Percentiles rank a stretch among this genome's conserved stretches.
Conservation (phyloP, 257 asterid species). For the Nicotiana sylvestris region DNA sequence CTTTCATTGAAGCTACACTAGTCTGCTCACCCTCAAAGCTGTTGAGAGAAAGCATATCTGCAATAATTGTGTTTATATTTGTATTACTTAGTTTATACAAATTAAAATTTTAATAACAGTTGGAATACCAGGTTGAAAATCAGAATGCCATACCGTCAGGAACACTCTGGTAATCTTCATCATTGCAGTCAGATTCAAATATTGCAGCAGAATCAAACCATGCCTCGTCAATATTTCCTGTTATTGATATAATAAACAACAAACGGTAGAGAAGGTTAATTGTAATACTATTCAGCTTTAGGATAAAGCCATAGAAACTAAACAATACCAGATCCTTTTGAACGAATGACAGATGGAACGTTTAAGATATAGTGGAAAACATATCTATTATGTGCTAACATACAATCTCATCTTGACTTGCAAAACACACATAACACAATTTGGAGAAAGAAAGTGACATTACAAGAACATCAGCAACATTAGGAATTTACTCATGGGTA, state of each 20-base stretch:
- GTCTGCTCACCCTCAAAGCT: constrained; percentile 40
- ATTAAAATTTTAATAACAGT: not conserved
- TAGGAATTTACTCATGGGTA: not conserved
- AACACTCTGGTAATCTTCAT: constrained; percentile 80
- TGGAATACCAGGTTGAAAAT: not conserved
- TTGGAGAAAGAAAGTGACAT: not conserved
- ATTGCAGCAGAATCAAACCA: constrained; percentile 78
- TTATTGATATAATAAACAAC: not conserved
- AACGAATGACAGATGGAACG: not conserved
- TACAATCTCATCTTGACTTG: not conserved
- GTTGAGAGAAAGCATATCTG: constrained; percentile 50
- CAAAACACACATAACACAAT: not conserved
- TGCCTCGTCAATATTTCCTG: constrained; percentile 76
- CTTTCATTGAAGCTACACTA: constrained; percentile 5
- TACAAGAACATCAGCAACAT: not conserved
- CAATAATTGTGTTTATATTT: constrained; percentile 5
- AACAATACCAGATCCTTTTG: not conserved
- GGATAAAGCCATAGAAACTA: not conserved
- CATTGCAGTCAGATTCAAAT: constrained; percentile 85
- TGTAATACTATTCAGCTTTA: not conserved
- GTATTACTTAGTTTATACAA: not conserved
- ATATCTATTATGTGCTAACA: not conserved
- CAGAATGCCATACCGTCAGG: constrained; percentile 59
- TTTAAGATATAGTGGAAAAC: not conserved
- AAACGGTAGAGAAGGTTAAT: not conserved